These are phyloP conservation scores for Suillus cothurnatus DNA, from an alignment of 768 basidiomycete genomes.

Conservation along the genomic window DNA sequence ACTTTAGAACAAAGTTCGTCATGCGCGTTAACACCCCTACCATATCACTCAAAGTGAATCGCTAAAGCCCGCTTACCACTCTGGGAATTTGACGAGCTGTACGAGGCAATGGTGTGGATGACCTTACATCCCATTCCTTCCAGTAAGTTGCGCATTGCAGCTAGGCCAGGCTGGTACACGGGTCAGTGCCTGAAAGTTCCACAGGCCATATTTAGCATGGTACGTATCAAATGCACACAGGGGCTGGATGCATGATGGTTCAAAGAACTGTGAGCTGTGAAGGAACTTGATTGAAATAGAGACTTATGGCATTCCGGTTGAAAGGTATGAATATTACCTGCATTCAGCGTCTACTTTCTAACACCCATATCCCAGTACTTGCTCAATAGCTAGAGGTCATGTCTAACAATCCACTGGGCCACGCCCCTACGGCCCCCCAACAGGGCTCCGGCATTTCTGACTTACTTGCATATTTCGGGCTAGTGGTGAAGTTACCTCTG, in stretches of 20 bases:
- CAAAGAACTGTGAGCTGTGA: neutral
- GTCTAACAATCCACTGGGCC: neutral
- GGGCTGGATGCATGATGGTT: neutral
- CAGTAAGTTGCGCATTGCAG: neutral
- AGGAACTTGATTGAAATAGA: too few relatives aligned
- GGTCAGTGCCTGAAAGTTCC: neutral
- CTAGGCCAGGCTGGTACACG: neutral
- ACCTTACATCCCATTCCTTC: neutral
- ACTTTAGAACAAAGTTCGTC: neutral
- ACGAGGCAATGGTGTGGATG: neutral
- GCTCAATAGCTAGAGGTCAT: neutral
- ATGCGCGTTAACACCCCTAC: neutral
- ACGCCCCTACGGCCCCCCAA: neutral
- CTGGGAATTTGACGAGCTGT: neutral
- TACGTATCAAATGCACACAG: neutral
- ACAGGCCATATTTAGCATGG: neutral
- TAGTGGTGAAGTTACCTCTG: neutral
- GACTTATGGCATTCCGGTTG: neutral
- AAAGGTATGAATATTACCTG: neutral
- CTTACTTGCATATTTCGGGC: neutral
- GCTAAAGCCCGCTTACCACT: neutral
- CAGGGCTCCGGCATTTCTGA: neutral
- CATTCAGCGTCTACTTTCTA: neutral
- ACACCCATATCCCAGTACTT: neutral
- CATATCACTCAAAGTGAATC: too few relatives aligned